Conservation (phyloP, 2,329 filamentous ascomycete species). For the Plectosphaerella plurivora region DNA sequence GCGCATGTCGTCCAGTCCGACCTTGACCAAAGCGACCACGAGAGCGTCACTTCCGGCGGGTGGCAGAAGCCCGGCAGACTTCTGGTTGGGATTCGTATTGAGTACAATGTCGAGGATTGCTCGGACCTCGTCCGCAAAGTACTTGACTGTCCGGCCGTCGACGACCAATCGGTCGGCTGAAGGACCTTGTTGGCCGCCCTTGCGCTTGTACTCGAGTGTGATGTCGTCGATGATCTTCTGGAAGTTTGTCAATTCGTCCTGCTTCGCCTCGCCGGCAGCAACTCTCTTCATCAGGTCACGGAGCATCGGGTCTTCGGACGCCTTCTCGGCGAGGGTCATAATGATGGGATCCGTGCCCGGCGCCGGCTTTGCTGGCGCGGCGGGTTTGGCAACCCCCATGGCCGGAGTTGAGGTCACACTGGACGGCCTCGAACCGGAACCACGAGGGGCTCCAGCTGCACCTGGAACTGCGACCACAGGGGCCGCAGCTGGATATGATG, state of each 20-base stretch:
- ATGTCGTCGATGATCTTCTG: constrained; percentile 79
- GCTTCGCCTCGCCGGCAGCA: constrained; percentile 64
- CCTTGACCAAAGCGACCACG: constrained; percentile 52
- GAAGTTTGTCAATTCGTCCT: constrained; percentile 69
- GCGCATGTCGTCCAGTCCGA: constrained; percentile 47
- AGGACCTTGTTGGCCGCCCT: constrained; percentile 44
- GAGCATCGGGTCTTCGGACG: constrained; percentile 66
- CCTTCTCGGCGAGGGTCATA: constrained; percentile 70
- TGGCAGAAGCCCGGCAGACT: constrained; percentile 45
- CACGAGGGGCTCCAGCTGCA: not conserved
- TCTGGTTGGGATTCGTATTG: constrained; percentile 54
- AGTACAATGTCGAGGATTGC: constrained; percentile 55
- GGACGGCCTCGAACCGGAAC: constrained; percentile 7
- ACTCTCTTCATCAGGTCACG: constrained; percentile 81
- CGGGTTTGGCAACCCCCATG: constrained; percentile 5
- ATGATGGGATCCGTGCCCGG: constrained; percentile 58
- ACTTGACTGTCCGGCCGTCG: constrained; percentile 52
- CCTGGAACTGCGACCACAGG: not conserved
- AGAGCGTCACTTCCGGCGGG: constrained; percentile 51
- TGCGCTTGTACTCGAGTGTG: constrained; percentile 54
- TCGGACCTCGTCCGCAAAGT: constrained; percentile 55
- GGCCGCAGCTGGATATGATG: not conserved
- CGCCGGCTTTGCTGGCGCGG: not conserved
- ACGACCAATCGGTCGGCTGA: constrained; percentile 52
- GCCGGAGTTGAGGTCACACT: constrained; percentile 11